Evolutionary conservation across 768 basidiomycete genomes (phyloP).

Genomic region (Russula sp.): DNA sequence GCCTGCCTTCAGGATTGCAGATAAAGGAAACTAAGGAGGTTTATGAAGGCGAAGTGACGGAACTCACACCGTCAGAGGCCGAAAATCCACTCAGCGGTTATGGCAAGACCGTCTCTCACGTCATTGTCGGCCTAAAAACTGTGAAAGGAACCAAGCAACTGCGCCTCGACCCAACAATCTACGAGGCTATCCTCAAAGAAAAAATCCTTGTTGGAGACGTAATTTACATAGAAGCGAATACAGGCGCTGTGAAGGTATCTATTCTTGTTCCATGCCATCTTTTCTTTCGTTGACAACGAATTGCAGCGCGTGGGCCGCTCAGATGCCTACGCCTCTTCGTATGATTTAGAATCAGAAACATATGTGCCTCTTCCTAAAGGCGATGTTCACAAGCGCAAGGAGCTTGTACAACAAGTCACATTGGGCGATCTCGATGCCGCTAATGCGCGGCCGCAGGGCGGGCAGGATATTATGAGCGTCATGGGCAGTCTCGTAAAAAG

Average conservation of each 20-base stretch:
- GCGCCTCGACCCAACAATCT: slow-evolving; percentile 89
- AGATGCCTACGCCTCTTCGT: slow-evolving; percentile 95
- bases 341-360: slow-evolving; percentile 96
- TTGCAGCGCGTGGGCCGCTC: slow-evolving; percentile 87
- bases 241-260: slow-evolving; percentile 87
- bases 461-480: slow-evolving; percentile 98
- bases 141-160: slow-evolving; percentile 81
- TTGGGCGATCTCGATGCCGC: slow-evolving; percentile 94
- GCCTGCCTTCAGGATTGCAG: slow-evolving; percentile 63
- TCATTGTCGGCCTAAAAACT: slow-evolving; percentile 94
- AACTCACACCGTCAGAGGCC: slow-evolving; percentile 91
- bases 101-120: slow-evolving; percentile 98
- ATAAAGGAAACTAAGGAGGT: slow-evolving; percentile 99
- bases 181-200: slow-evolving; percentile 96
- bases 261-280: neutral
- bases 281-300: neutral
- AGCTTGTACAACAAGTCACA: slow-evolving; percentile 92
- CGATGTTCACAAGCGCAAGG: slow-evolving; percentile 93
- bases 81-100: slow-evolving; percentile 97
- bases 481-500: slow-evolving; percentile 91
- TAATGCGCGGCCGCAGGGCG: slow-evolving; percentile 92
- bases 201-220: slow-evolving; percentile 96
- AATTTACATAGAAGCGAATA: slow-evolving; percentile 89
- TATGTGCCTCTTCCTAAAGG: slow-evolving; percentile 97
- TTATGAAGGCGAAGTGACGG: slow-evolving; percentile 97